Conservation (phyloP, 306 rosid species). For the Cucumis hystrix region DNA sequence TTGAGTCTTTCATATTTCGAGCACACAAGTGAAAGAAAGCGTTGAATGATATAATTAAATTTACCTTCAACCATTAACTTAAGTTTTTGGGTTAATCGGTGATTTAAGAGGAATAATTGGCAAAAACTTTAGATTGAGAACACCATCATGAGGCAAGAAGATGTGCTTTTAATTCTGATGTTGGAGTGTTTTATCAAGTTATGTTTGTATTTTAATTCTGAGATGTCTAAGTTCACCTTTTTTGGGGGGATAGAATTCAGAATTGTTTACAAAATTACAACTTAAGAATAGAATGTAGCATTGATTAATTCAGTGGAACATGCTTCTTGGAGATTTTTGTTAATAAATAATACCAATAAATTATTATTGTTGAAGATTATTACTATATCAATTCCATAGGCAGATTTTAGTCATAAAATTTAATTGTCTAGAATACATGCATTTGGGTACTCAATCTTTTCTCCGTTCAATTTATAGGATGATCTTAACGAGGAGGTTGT, state of each 20-base stretch:
- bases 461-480: slow-evolving; percentile 46
- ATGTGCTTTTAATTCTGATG: too few species aligned
- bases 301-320: background rate
- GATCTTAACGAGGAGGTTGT: slow-evolving; percentile 38
- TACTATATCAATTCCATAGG: background rate
- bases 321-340: background rate
- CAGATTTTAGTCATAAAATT: background rate
- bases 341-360: too few species aligned
- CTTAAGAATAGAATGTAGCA: background rate
- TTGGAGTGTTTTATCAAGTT: background rate
- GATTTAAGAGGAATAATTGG: too few species aligned
- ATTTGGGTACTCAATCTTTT: background rate
- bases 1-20: too few species aligned
- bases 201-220: background rate
- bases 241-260: background rate
- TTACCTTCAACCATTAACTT: too few species aligned
- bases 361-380: background rate
- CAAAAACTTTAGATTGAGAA: too few species aligned
- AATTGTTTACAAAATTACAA: background rate
- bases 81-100: too few species aligned
- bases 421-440: background rate
- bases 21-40: too few species aligned
- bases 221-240: background rate
- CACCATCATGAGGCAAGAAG: too few species aligned
- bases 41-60: too few species aligned